Evolutionary conservation across 345 rosid species (phyloP).

Genomic region (Gossypium thurberi): DNA sequence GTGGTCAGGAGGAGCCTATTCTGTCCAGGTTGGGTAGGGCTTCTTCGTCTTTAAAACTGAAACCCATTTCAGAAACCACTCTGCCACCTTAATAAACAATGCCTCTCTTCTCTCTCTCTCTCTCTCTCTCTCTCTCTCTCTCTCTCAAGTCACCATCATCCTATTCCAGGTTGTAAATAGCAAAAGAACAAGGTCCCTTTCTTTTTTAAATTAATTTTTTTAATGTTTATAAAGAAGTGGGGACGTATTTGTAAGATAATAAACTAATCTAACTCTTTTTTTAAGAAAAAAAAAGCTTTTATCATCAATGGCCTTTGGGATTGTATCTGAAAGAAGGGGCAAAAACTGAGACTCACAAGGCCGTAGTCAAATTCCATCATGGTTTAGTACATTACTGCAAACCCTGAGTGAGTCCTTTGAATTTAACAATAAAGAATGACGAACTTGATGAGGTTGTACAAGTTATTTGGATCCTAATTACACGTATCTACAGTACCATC

Average conservation of each 20-base stretch:
- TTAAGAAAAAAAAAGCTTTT: no score
- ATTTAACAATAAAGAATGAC: not conserved
- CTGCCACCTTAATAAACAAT: not conserved
- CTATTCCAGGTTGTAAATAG: conserved; percentile 7
- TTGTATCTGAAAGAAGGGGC: not conserved
- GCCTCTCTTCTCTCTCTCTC: not conserved
- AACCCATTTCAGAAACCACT: not conserved
- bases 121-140: not conserved
- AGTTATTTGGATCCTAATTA: no score
- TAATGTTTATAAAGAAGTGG: not conserved
- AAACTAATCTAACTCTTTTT: not conserved
- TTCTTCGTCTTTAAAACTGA: not conserved
- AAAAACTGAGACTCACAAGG: not conserved
- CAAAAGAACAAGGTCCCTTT: not conserved
- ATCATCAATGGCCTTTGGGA: no score
- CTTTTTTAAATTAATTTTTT: no score
- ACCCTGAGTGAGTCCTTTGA: not conserved
- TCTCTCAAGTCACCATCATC: not conserved
- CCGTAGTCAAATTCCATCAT: not conserved
- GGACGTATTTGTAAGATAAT: not conserved
- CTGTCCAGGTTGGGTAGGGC: conserved; percentile 10
- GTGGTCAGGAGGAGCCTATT: not conserved
- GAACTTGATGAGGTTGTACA: no score
- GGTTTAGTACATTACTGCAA: not conserved
- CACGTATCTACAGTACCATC: not conserved